Base-by-base conservation (phyloP, 228 moss, liverwort and hornwort genomes). In the Sphagnum magellanicum region DNA sequence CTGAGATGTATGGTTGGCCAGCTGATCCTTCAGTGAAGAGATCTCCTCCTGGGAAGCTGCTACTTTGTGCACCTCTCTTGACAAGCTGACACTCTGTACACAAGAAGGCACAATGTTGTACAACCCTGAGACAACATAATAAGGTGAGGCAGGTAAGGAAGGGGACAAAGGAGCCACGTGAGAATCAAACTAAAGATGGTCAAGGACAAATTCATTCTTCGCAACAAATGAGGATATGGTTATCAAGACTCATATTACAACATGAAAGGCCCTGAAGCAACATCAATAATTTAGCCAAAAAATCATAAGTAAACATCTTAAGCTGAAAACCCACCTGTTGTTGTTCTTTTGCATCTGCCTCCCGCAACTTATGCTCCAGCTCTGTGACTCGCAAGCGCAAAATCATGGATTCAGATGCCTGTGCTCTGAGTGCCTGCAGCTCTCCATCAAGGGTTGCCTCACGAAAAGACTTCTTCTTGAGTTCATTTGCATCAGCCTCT, bases 71-170 rank as follows among this genome's bases (percentile, higher is more conserved):
- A 74, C 76, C 59, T 68, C 74, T 71, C 76, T 69, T 50, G 69
- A 73, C 50, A 83, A 74, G 60, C 73, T 76, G 53, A 66, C 50
- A 71, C 79, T 83, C 82, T 83, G 79, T 71, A 79, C 10, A 49
- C 15, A 8, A 55, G 9, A 55, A 12, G 8, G 55, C 55, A 55
- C 55, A 55, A 55, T 32, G 32, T 32, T 3, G 32, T 32, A 32
- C 32, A 32, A 32, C 32, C 32, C 32, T 32, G 32, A 32, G 32
- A 32, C 32, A 32, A 3, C 32, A 32, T 32, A 32, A 2, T 32
- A 32, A 32, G 1, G 32, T 32, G 1, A 32, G 32, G 32, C 7
- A n/a, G n/a, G 6, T n/a, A 7, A 32, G n/a, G 17, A 16, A 63
- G n/a, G 17, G 6, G 62, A 8, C 5, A 0, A 8, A 57, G 8